These are phyloP conservation scores for Neonothopanus nambi DNA, from an alignment of 1,284 basidiomycete genomes.

Conservation along the genomic window DNA sequence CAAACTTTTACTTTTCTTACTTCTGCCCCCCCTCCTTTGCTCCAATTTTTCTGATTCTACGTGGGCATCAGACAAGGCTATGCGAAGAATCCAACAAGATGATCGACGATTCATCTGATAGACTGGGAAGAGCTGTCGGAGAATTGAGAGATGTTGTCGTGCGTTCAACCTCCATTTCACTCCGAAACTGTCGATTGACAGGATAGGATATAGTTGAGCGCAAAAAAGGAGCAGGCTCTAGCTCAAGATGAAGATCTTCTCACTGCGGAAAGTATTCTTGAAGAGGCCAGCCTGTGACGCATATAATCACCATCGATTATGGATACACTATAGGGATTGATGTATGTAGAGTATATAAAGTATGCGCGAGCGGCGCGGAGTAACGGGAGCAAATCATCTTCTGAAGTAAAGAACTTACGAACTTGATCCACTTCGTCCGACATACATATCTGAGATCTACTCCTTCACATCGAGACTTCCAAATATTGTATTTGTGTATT, in stretches of 20 bases:
- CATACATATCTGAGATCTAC: no score
- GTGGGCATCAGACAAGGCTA: slow-evolving; percentile 57
- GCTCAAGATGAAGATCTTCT: slow-evolving; percentile 51
- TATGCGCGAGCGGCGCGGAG: no score
- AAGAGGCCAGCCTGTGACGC: slow-evolving; percentile 42
- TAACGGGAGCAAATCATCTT: no score
- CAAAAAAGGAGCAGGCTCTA: slow-evolving; percentile 51
- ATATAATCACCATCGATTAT: not conserved
- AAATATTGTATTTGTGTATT: no score
- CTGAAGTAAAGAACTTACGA: no score
- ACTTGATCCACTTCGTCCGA: no score
- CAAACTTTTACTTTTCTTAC: not conserved
- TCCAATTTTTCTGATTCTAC: not conserved
- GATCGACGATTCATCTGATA: slow-evolving; percentile 66
- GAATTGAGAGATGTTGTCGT: slow-evolving; percentile 74
- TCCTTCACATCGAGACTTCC: no score
- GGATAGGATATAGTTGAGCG: slow-evolving; percentile 38
- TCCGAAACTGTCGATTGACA: slow-evolving; percentile 9
- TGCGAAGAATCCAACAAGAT: slow-evolving; percentile 81
- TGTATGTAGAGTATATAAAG: not conserved
- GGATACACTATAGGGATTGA: not conserved
- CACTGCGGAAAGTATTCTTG: slow-evolving; percentile 60
- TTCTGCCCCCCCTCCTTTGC: no score
- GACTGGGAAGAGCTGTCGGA: slow-evolving; percentile 60
- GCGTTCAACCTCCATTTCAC: slow-evolving; percentile 34